Evolutionary conservation across 345 rosid species (phyloP).

Genomic region (Erodium maritimum): DNA sequence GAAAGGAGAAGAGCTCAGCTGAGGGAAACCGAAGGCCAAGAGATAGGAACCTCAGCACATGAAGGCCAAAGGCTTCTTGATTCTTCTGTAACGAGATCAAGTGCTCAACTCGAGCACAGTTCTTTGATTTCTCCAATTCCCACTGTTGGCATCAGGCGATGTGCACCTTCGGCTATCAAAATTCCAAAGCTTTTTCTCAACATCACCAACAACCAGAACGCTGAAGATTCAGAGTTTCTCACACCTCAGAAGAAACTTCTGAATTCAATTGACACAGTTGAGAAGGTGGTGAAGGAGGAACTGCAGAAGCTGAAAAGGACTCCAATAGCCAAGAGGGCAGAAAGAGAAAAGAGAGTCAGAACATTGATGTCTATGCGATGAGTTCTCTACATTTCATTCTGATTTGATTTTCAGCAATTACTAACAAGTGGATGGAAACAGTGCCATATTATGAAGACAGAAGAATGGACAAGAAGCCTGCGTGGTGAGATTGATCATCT

Average conservation of each 20-base stretch:
- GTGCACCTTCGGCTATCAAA: conserved; percentile 30
- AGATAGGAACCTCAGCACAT: background rate
- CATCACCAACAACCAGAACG: conserved; percentile 28
- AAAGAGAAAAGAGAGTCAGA: conserved; percentile 46
- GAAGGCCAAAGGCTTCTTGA: conserved; percentile 19
- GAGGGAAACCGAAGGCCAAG: conserved; percentile 39
- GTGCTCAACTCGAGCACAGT: conserved; percentile 29
- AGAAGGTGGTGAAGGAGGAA: conserved; percentile 64
- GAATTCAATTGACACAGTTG: conserved; percentile 64
- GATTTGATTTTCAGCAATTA: background rate
- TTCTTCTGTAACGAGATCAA: conserved; percentile 19
- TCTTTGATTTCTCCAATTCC: conserved; percentile 35
- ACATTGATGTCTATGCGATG: conserved; percentile 74
- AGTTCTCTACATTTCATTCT: background rate
- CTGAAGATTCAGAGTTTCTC: conserved; percentile 36
- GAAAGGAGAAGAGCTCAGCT: conserved; percentile 60
- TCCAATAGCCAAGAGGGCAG: conserved; percentile 52
- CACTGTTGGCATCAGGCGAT: conserved; percentile 21
- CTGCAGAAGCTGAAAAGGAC: conserved; percentile 55
- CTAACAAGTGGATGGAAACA: background rate
- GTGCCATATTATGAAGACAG: background rate
- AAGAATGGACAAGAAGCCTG: background rate
- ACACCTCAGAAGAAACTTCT: conserved; percentile 89
- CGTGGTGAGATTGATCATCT: background rate
- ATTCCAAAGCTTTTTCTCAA: conserved; percentile 46